phyloP scores from a whole-genome alignment of 2,329 filamentous ascomycete species.

The Cercospora sesami region DNA sequence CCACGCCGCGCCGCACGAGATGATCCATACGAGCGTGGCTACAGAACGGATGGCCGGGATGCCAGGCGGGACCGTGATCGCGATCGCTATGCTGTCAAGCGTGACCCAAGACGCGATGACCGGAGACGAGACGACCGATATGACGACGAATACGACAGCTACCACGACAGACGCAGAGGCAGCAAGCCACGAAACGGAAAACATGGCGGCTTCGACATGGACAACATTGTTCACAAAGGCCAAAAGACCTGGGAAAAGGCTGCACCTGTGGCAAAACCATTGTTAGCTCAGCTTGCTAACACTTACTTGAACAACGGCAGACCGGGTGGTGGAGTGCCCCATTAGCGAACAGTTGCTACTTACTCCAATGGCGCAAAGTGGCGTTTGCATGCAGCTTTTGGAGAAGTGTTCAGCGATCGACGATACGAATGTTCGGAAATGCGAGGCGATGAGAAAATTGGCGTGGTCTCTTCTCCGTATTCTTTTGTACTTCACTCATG shows the following conservation, averaged over 20 bases:
- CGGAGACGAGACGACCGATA: conserved; percentile 17
- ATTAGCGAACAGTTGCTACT: conserved; percentile 14
- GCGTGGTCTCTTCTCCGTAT: neutral
- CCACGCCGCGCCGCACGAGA: conserved; percentile 30
- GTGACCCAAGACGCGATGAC: conserved; percentile 22
- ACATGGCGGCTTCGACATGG: conserved; percentile 23
- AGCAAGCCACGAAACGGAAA: conserved; percentile 22
- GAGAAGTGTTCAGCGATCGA: neutral
- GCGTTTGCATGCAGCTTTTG: neutral
- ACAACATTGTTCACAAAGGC: conserved; percentile 33
- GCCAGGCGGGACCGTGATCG: conserved; percentile 28
- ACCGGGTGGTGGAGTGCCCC: conserved; percentile 16
- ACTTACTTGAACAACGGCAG: conserved; percentile 31
- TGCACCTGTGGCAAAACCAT: conserved; percentile 36
- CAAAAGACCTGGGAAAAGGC: conserved; percentile 37
- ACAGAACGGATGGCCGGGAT: conserved; percentile 35
- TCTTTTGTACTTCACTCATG: neutral
- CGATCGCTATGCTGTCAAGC: conserved; percentile 27
- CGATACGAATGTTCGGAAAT: neutral
- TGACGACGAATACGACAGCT: conserved; percentile 26
- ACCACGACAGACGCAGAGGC: conserved; percentile 14
- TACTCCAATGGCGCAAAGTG: conserved; percentile 7
- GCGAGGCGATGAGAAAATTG: neutral
- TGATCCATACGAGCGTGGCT: conserved; percentile 33
- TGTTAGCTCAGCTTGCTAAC: conserved; percentile 33